Evolutionary conservation across 306 rosid species (phyloP).

Genomic region (Luffa aegyptiaca): DNA sequence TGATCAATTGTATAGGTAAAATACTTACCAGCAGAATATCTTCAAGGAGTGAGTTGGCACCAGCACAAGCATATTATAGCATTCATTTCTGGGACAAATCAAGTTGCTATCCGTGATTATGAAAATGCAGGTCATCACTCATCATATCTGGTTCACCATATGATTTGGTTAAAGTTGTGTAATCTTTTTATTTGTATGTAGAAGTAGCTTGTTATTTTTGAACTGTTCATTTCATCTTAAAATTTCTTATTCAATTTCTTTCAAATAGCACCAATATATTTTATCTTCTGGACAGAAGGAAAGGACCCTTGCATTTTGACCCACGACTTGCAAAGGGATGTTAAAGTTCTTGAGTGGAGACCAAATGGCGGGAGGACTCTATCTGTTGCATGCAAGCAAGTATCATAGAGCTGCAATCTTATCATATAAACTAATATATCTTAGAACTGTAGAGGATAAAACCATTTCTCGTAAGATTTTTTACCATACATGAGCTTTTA

Average conservation of each 20-base stretch:
- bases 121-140: constrained; percentile 62
- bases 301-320: constrained; percentile 68
- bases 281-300: constrained; percentile 46
- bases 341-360: constrained; percentile 84
- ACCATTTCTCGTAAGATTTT: background rate
- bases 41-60: constrained; percentile 93
- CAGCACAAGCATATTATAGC: constrained; percentile 75
- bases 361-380: constrained; percentile 76
- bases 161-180: background rate
- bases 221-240: background rate
- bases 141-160: background rate
- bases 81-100: constrained; percentile 53
- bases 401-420: constrained; percentile 16
- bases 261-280: background rate
- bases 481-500: background rate
- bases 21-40: constrained; percentile 68
- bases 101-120: constrained; percentile 60
- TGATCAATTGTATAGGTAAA: constrained; percentile 41
- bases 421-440: background rate
- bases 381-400: constrained; percentile 86
- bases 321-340: constrained; percentile 63
- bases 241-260: background rate
- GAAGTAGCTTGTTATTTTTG: background rate
- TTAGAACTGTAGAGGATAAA: background rate
- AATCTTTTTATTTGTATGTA: background rate